Evolutionary conservation across 768 basidiomycete genomes (phyloP), one percentile per base, ranked within the genome.

Genomic region (Mycena chlorophos): DNA sequence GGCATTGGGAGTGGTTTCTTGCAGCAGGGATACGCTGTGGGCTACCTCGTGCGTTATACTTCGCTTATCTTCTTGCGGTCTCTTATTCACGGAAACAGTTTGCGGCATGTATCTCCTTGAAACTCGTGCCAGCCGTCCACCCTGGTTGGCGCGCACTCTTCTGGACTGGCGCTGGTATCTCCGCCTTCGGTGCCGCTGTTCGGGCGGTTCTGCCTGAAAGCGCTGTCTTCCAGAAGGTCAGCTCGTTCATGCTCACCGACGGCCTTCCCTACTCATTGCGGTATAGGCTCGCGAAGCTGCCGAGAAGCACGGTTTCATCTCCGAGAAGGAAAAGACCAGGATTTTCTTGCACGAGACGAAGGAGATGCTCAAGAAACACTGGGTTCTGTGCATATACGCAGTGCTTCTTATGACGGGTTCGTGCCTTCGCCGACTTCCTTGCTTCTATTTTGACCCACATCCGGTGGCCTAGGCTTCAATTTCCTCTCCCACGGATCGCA

Each of bases 21-120:
- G 4, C 95, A 97, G 63, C 84, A 95, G 66, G 94, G 92, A 16
- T 95, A 96, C 64, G 90, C 92, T 0, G 80, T 86, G 13, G 94
- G 94, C 1, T 95, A 80, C 57, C 83, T 96, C 6, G 60, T 61
- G 53, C 26, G 54, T 56, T 30, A n/a, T n/a, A n/a, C n/a, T 12
- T 42, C 40, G n/a, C 12, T 25, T 42, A 17, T 45, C 29, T 45
- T 14, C 22, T 20, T 45, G 42, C 30, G 19, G 17, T 51, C 37
- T 5, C 4, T 49, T 22, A 8, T 39, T 37, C 10, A 19, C 43
- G n/a, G n/a, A n/a, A 37, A 19, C 48, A 61, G 60, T 61, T 97
- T 54, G 90, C 92, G 0, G 89, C 93, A 1, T 83, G 89, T 45
- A 81, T 95, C 74, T 93, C 94, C 66, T 76, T 95, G 20, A 78